A percentile compares a stretch with the other conserved stretches of the same genome.
Evolutionary conservation across 2,329 filamentous ascomycete species (phyloP).

Genomic region (Pseudogymnoascus destructans): DNA sequence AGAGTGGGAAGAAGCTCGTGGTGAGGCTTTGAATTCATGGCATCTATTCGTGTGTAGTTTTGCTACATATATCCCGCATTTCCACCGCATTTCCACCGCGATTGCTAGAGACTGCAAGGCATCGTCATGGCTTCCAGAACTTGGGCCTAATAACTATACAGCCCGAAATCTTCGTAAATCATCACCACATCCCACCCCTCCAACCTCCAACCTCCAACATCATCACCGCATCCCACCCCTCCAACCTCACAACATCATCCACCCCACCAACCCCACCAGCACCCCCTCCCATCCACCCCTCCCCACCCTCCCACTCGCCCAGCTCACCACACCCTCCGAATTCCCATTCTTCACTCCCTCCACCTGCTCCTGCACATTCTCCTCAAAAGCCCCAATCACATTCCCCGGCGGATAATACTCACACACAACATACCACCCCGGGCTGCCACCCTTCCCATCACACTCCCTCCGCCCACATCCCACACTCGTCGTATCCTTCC

Average conservation of each 20-base stretch:
- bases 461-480: constrained; percentile 39
- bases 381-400: constrained; percentile 38
- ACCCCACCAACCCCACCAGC: not conserved
- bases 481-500: constrained; percentile 47
- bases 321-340: not conserved
- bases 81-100: not conserved
- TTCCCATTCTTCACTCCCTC: constrained; percentile 16
- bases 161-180: too few species aligned
- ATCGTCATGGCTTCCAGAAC: not conserved
- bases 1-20: constrained; percentile 17
- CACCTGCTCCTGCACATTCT: constrained; percentile 31
- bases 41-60: not conserved
- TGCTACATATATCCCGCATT: not conserved
- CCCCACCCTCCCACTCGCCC: not conserved
- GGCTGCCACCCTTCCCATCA: constrained; percentile 23
- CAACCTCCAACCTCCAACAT: not conserved
- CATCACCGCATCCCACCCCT: not conserved
- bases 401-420: constrained; percentile 60
- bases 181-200: not conserved
- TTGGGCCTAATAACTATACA: not conserved
- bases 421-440: constrained; percentile 54
- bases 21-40: constrained; percentile 10
- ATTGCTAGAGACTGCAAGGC: not conserved
- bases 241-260: not conserved
- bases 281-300: not conserved